phyloP scores from a whole-genome alignment of 139 green algal species.

The Bryopsis sp. region DNA sequence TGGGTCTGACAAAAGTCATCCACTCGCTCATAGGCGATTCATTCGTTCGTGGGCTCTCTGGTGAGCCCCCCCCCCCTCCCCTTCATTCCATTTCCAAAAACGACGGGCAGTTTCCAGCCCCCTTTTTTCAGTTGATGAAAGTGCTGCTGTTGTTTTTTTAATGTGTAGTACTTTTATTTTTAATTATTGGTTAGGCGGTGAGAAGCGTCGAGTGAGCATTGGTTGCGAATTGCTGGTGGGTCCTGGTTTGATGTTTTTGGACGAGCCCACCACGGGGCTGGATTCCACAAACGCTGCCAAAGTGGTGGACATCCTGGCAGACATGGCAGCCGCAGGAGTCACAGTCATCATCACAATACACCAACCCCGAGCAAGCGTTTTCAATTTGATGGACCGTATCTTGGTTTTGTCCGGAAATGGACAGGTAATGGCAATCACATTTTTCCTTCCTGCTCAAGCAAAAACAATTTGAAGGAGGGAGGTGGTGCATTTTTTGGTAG shows the following conservation, averaged over 20 bases:
- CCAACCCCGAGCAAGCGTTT: slow-evolving; percentile 54
- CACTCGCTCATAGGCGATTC: slow-evolving; percentile 33
- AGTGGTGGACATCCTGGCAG: slow-evolving; percentile 55
- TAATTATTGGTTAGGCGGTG: slow-evolving; percentile 39
- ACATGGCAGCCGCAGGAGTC: slow-evolving; percentile 34
- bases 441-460: no score
- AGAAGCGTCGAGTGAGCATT: slow-evolving; percentile 57
- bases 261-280: slow-evolving; percentile 70
- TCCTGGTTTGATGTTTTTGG: slow-evolving; percentile 62
- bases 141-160: no score
- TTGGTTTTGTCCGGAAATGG: slow-evolving; percentile 42
- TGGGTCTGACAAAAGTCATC: slow-evolving; percentile 30
- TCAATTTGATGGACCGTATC: slow-evolving; percentile 46
- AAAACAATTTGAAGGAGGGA: no score
- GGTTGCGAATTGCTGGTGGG: slow-evolving; percentile 53
- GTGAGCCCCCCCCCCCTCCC: slow-evolving; percentile 6
- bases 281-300: slow-evolving; percentile 50
- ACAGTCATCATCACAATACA: slow-evolving; percentile 58
- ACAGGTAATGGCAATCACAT: slow-evolving; percentile 24
- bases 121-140: no score
- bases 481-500: neutral
- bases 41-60: slow-evolving; percentile 25
- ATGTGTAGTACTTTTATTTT: no score
- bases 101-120: no score
- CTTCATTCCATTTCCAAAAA: no score